Evolutionary conservation across 2,329 filamentous ascomycete genomes (phyloP).

Genomic region (Fusarium sp.): DNA sequence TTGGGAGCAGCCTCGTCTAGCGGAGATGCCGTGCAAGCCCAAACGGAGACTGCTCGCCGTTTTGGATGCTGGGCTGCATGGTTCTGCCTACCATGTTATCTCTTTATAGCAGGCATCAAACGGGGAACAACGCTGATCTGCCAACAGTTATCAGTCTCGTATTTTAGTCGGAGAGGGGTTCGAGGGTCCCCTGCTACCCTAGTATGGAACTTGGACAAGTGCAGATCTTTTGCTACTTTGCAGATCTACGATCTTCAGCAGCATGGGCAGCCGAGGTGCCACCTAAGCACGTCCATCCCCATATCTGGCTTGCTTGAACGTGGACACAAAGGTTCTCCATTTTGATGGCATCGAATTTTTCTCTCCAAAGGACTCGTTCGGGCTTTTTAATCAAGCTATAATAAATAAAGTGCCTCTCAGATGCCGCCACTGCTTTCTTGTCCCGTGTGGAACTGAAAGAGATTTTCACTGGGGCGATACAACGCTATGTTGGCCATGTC

Average conservation of each 20-base stretch:
- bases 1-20: not conserved
- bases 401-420: not conserved
- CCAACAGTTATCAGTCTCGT: not conserved
- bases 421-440: not conserved
- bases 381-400: no score
- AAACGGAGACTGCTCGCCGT: not conserved
- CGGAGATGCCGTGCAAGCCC: not conserved
- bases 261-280: not conserved
- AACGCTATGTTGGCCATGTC: not conserved
- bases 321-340: not conserved
- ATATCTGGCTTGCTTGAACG: not conserved
- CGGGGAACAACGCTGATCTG: not conserved
- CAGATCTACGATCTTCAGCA: not conserved
- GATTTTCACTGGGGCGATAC: not conserved
- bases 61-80: not conserved
- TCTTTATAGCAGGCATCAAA: not conserved
- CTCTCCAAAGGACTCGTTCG: not conserved
- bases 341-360: not conserved
- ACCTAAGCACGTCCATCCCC: not conserved
- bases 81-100: not conserved
- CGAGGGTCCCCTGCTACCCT: not conserved
- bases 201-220: not conserved
- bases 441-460: not conserved
- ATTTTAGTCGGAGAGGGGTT: not conserved
- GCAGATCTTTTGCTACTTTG: not conserved